Percentiles rank a stretch among this genome's conserved stretches.
Conservation (phyloP, 352 stramenopile species). For the Phytophthora tubulina region DNA sequence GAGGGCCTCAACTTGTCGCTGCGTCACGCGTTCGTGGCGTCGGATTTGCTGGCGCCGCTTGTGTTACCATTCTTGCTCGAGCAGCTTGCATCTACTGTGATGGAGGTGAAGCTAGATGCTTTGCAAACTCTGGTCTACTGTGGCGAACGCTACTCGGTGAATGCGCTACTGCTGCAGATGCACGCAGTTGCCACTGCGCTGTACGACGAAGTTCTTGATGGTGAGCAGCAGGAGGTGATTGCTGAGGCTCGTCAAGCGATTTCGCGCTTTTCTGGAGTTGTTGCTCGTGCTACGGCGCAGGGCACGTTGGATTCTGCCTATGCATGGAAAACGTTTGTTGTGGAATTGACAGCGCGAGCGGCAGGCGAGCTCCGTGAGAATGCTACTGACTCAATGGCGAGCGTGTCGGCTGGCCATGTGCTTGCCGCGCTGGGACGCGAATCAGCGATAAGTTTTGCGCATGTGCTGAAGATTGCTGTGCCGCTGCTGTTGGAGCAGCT, state of each 20-base stretch:
- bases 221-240: slow-evolving; percentile 87
- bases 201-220: slow-evolving; percentile 88
- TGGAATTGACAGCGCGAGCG: slow-evolving; percentile 76
- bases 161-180: slow-evolving; percentile 81
- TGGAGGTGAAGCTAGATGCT: slow-evolving; percentile 84
- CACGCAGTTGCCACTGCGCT: slow-evolving; percentile 67
- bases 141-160: slow-evolving; percentile 81
- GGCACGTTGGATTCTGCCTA: slow-evolving; percentile 65
- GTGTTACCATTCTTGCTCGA: slow-evolving; percentile 91
- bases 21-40: slow-evolving; percentile 80
- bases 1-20: slow-evolving; percentile 86
- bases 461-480: slow-evolving; percentile 76
- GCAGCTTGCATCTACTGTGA: slow-evolving; percentile 81
- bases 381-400: slow-evolving; percentile 86
- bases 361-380: slow-evolving; percentile 73
- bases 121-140: slow-evolving; percentile 88
- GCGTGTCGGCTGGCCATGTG: slow-evolving; percentile 75
- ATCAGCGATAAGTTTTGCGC: slow-evolving; percentile 68
- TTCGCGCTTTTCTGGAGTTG: slow-evolving; percentile 66
- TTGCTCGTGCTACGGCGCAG: slow-evolving; percentile 72
- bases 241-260: slow-evolving; percentile 67
- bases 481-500: slow-evolving; percentile 77
- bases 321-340: slow-evolving; percentile 89
- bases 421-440: slow-evolving; percentile 75
- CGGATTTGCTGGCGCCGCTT: slow-evolving; percentile 79